phyloP scores from a whole-genome alignment of 768 basidiomycete species.

The Lanmaoa rubissima region DNA sequence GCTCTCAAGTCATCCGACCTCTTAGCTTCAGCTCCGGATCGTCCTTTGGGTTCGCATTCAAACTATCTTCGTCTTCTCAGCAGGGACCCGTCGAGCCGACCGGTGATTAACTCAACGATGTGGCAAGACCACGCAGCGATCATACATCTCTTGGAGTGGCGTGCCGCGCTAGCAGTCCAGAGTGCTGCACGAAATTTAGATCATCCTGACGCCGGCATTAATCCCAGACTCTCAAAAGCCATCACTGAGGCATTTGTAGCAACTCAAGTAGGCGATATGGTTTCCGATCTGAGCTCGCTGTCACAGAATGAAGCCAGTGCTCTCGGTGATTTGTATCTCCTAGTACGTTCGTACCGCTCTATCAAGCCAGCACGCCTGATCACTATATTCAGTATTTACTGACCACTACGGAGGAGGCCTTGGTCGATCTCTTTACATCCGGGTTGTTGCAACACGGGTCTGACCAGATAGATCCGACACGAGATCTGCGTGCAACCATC shows the following conservation, averaged over 20 bases:
- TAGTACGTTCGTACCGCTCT: constrained; percentile 17
- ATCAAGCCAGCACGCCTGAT: not conserved
- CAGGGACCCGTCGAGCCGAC: constrained; percentile 10
- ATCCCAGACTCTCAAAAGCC: constrained; percentile 58
- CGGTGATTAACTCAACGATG: constrained; percentile 21
- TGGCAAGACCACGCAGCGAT: constrained; percentile 41
- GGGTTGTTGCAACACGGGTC: constrained; percentile 35
- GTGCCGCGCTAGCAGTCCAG: constrained; percentile 60
- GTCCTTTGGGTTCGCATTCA: constrained; percentile 16
- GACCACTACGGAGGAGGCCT: constrained; percentile 50
- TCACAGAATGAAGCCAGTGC: constrained; percentile 16
- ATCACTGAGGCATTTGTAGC: constrained; percentile 71
- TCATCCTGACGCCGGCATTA: constrained; percentile 48
- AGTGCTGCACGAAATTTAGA: constrained; percentile 38
- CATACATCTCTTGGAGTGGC: constrained; percentile 57
- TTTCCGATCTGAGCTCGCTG: constrained; percentile 32
- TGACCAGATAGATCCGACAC: constrained; percentile 41
- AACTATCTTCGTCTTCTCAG: constrained; percentile 56
- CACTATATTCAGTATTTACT: constrained; percentile 53
- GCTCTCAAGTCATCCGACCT: constrained; percentile 60
- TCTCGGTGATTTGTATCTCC: constrained; percentile 28
- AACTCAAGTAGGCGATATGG: constrained; percentile 48
- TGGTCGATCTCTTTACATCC: constrained; percentile 61
- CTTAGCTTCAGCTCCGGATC: constrained; percentile 32
- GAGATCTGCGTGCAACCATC: constrained; percentile 50